Percentiles rank a stretch among this genome's conserved stretches.
Conservation (phyloP, 1,284 basidiomycete species). For the Melampsora americana region DNA sequence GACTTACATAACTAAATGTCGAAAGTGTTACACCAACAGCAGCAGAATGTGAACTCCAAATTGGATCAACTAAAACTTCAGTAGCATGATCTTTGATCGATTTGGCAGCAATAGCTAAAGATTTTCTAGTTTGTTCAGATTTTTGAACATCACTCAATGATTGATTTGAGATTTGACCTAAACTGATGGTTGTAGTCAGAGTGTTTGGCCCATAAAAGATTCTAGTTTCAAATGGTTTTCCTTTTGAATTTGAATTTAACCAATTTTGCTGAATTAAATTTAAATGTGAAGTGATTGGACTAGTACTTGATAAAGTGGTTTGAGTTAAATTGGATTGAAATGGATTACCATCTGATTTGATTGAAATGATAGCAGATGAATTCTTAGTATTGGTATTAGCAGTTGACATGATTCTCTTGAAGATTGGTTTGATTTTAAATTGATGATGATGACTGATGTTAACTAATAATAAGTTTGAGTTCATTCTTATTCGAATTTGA, state of each 20-base stretch:
- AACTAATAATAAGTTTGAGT: no score
- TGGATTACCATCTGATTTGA: slow-evolving; percentile 30
- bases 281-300: neutral
- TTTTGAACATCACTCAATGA: slow-evolving; percentile 20
- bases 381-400: slow-evolving; percentile 3
- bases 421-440: no score
- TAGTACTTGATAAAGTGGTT: neutral
- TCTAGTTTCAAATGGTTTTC: slow-evolving; percentile 35
- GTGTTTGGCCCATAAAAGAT: slow-evolving; percentile 23
- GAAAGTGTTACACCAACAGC: slow-evolving; percentile 37
- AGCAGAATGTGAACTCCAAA: slow-evolving; percentile 43
- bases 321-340: neutral
- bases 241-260: slow-evolving; percentile 10
- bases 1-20: slow-evolving; percentile 36
- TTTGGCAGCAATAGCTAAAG: slow-evolving; percentile 29
- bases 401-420: neutral
- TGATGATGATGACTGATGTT: neutral
- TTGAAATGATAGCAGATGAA: slow-evolving; percentile 11
- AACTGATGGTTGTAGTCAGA: slow-evolving; percentile 7
- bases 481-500: no score
- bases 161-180: slow-evolving; percentile 13
- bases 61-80: slow-evolving; percentile 24
- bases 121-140: slow-evolving; percentile 33
- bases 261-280: slow-evolving; percentile 15
- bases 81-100: slow-evolving; percentile 26